phyloP scores from a whole-genome alignment of 768 basidiomycete species.

The Leucosporidium scottii region DNA sequence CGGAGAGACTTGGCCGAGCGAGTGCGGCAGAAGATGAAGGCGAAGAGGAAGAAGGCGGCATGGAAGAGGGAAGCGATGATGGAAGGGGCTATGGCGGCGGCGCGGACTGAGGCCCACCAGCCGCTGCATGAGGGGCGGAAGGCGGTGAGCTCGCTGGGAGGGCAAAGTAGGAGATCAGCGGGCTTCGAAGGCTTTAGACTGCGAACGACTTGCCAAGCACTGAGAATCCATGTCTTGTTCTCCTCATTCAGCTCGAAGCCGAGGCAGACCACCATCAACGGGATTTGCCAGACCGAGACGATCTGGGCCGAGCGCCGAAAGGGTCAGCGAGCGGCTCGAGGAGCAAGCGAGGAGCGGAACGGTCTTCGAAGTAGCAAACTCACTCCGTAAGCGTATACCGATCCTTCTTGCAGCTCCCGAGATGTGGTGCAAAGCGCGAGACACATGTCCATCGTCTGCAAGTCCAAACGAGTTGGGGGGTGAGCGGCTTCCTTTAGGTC shows the following conservation, averaged over 20 bases:
- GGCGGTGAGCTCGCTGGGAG: neutral
- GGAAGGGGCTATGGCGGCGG: slow-evolving; percentile 1
- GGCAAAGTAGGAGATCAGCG: neutral
- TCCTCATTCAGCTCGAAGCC: slow-evolving; percentile 8
- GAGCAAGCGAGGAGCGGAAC: too few species aligned
- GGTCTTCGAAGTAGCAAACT: neutral
- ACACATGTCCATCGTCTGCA: slow-evolving; percentile 7
- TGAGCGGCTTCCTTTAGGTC: too few species aligned
- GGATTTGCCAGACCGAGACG: slow-evolving; percentile 14
- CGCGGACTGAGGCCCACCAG: slow-evolving; percentile 2
- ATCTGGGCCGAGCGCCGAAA: neutral
- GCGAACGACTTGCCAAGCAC: slow-evolving; percentile 9
- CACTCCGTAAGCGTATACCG: slow-evolving; percentile 10
- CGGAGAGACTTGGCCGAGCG: neutral
- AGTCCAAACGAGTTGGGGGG: too few species aligned
- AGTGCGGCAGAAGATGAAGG: neutral
- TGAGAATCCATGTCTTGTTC: slow-evolving; percentile 6
- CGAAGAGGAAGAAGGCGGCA: neutral
- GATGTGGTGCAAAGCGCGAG: slow-evolving; percentile 6
- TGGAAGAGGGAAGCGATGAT: neutral
- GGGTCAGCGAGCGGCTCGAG: neutral
- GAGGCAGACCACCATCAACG: slow-evolving; percentile 8
- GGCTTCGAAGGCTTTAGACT: neutral
- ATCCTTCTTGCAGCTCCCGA: slow-evolving; percentile 19
- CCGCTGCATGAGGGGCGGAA: neutral